These are phyloP conservation scores for Capsicum baccatum DNA, from an alignment of 257 asterid species.

Conservation along the genomic window DNA sequence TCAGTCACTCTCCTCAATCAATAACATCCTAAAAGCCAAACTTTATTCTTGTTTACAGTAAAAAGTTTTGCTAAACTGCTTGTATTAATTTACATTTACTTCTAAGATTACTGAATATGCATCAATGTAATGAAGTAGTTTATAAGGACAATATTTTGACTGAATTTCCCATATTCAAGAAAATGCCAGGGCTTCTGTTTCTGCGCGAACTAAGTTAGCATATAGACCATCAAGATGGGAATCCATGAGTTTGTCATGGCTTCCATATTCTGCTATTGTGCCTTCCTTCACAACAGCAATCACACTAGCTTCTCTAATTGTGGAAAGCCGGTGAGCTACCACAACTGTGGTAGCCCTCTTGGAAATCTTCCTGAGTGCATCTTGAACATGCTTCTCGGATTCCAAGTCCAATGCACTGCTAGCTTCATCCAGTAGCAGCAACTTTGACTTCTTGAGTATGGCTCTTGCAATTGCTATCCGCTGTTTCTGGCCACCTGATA, in stretches of 20 bases:
- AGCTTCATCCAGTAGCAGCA: constrained; percentile 78
- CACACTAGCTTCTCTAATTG: constrained; percentile 65
- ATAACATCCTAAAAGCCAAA: constrained; percentile 13
- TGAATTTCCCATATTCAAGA: constrained; percentile 41
- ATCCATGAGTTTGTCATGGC: constrained; percentile 61
- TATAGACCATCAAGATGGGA: constrained; percentile 63
- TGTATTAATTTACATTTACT: background rate
- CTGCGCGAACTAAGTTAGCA: constrained; percentile 70
- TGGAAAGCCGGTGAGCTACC: constrained; percentile 86
- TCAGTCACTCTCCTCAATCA: background rate
- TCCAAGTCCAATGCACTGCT: constrained; percentile 88
- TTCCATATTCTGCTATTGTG: constrained; percentile 70
- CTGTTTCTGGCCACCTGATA: constrained; percentile 93
- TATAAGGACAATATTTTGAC: background rate
- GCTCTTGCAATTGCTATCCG: constrained; percentile 91
- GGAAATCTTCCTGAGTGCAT: constrained; percentile 67
- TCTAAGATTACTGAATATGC: background rate
- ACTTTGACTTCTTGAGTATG: constrained; percentile 64
- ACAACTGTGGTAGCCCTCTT: constrained; percentile 69
- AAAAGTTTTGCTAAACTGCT: background rate
- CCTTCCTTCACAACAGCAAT: constrained; percentile 75
- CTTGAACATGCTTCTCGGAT: constrained; percentile 77
- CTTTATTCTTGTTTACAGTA: background rate
- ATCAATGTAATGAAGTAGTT: background rate
- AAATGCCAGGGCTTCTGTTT: constrained; percentile 77